Percentiles rank a stretch among this genome's conserved stretches.
These are phyloP conservation scores for Fusarium fracticaudum DNA, from an alignment of 2,329 filamentous ascomycete genomes.

Conservation along the genomic window DNA sequence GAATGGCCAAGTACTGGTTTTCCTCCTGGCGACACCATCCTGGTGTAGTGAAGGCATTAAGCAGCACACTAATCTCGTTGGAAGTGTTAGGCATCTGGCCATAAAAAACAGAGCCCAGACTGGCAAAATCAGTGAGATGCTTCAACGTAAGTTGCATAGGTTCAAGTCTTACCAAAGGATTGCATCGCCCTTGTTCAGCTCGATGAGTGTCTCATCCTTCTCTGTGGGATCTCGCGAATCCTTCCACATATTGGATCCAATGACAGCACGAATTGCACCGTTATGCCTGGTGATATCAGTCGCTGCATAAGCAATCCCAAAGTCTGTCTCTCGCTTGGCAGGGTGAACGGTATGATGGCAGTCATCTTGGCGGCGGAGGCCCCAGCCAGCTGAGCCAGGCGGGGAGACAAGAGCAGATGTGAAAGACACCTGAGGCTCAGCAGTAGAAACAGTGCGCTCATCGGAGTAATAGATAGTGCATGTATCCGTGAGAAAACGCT, in stretches of 20 bases:
- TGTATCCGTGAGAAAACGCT: not conserved
- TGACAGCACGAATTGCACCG: not conserved
- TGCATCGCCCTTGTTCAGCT: not conserved
- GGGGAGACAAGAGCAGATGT: not conserved
- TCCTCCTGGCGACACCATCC: no score
- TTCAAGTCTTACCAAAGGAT: not conserved
- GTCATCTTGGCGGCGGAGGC: not conserved
- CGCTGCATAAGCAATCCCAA: not conserved
- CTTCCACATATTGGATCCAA: not conserved
- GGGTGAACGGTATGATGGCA: not conserved
- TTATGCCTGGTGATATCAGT: not conserved
- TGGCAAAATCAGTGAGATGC: rapidly evolving
- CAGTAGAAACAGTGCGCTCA: not conserved
- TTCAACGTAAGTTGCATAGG: rapidly evolving
- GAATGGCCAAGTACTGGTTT: no score
- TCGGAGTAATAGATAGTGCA: not conserved
- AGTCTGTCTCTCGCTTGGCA: not conserved
- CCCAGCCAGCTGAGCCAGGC: not conserved
- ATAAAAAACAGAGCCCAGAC: no score
- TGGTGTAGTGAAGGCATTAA: no score
- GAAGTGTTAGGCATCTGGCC: no score
- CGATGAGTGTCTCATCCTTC: not conserved
- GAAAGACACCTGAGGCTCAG: not conserved
- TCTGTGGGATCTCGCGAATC: not conserved
- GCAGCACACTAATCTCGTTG: no score